A percentile compares a stretch with the other conserved stretches of the same genome.
Conservation (phyloP, 1,284 basidiomycete species). For the Fomitopsis palustris region DNA sequence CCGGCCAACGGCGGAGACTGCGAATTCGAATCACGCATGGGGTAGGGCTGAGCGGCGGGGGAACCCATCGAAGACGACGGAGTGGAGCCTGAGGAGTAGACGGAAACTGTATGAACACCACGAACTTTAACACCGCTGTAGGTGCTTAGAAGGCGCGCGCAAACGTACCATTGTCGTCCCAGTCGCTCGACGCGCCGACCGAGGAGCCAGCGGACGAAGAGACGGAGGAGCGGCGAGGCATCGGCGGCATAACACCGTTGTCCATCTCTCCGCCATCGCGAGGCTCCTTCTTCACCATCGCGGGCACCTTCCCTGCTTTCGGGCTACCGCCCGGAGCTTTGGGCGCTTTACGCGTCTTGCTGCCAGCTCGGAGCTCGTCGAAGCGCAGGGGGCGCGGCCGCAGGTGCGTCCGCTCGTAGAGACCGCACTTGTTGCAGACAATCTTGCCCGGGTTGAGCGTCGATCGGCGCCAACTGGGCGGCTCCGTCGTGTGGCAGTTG, state of each 20-base stretch:
- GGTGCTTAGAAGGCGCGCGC: background rate
- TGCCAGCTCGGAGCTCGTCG: constrained; percentile 78
- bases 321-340: constrained; percentile 37
- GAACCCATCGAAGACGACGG: constrained; percentile 67
- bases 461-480: constrained; percentile 78
- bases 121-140: constrained; percentile 11
- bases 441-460: constrained; percentile 86
- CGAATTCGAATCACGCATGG: constrained; percentile 51
- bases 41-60: constrained; percentile 49
- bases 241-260: constrained; percentile 10
- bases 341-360: constrained; percentile 68
- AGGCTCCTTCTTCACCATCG: constrained; percentile 62
- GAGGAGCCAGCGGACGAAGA: constrained; percentile 52
- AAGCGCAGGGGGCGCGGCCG: constrained; percentile 77
- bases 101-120: constrained; percentile 43
- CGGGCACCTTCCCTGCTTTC: constrained; percentile 34
- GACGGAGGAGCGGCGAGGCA: constrained; percentile 56
- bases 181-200: constrained; percentile 55
- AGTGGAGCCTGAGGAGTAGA: constrained; percentile 60
- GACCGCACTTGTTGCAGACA: constrained; percentile 86
- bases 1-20: constrained; percentile 52
- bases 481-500: constrained; percentile 86
- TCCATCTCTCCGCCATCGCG: constrained; percentile 38
- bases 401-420: constrained; percentile 82
- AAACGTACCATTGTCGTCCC: constrained; percentile 72